phyloP scores from a whole-genome alignment of 192 early-diverging fungal genomes.

The Dissophora globulifera region DNA sequence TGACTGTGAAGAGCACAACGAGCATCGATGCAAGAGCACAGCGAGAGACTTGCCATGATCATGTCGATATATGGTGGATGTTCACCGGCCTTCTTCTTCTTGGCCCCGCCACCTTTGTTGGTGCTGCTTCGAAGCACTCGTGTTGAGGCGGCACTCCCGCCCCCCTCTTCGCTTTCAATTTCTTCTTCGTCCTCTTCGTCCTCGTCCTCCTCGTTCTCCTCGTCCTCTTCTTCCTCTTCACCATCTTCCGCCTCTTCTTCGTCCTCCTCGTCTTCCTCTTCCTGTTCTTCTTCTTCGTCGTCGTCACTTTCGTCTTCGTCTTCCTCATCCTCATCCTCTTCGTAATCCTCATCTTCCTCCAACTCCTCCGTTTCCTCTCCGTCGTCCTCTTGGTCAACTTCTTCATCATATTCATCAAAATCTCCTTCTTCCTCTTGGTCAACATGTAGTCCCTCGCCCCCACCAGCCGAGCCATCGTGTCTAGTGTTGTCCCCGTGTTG shows the following conservation, averaged over 20 bases:
- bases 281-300: slow-evolving; percentile 23
- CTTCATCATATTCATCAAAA: neutral
- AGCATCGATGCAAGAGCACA: neutral
- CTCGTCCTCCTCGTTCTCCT: neutral
- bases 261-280: slow-evolving; percentile 7
- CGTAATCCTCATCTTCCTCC: neutral
- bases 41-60: slow-evolving; percentile 8
- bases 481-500: no score
- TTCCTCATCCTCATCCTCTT: neutral
- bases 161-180: neutral
- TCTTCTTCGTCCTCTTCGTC: slow-evolving; percentile 6
- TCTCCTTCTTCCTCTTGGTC: no score
- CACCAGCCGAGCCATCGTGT: no score
- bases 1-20: no score
- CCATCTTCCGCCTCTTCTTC: slow-evolving; percentile 6
- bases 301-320: slow-evolving; percentile 38
- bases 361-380: neutral
- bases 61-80: slow-evolving; percentile 11
- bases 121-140: no score
- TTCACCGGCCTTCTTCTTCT: neutral
- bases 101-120: neutral
- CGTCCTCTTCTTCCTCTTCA: slow-evolving; percentile 14
- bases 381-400: neutral
- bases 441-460: neutral
- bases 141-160: no score